Percentiles rank a stretch among this genome's conserved stretches.
These are phyloP conservation scores for Amaranthus palmeri DNA, from an alignment of 148 eudicot species.

Conservation along the genomic window DNA sequence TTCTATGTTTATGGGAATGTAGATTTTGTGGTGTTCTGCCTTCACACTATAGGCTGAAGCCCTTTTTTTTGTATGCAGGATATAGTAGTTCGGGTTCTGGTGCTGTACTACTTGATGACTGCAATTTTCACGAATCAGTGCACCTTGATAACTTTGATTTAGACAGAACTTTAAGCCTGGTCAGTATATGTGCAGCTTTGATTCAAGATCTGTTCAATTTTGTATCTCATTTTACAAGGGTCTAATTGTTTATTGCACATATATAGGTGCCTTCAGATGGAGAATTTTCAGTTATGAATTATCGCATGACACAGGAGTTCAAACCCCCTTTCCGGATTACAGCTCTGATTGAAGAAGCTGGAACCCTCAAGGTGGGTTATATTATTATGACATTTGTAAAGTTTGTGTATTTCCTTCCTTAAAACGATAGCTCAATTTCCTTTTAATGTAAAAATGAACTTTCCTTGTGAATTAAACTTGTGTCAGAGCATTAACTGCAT, in stretches of 20 bases:
- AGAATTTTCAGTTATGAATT: constrained; percentile 98
- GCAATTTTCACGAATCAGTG: constrained; percentile 96
- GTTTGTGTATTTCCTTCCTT: background rate
- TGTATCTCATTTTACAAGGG: background rate
- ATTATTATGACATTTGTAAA: background rate
- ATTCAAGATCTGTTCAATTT: constrained; percentile 3
- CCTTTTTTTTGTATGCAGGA: constrained; percentile 31
- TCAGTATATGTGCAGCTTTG: constrained; percentile 31
- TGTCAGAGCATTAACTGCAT: background rate
- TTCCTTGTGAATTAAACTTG: background rate
- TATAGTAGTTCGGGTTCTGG: constrained; percentile 81
- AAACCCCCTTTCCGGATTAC: constrained; percentile 84
- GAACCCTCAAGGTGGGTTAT: constrained; percentile 65
- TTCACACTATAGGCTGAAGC: constrained; percentile 2
- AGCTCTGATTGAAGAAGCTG: constrained; percentile 88
- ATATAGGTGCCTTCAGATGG: constrained; percentile 89
- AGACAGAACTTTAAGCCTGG: constrained; percentile 78
- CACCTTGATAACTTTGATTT: constrained; percentile 87
- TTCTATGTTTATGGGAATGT: constrained; percentile 13
- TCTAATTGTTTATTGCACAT: background rate
- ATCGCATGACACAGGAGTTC: constrained; percentile 95
- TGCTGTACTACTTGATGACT: constrained; percentile 80
- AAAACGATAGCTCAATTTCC: background rate
- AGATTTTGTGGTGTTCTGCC: background rate
- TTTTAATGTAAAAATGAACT: background rate